Percentiles rank a stretch among this genome's conserved stretches.
Evolutionary conservation across 1,139 yeast species (phyloP).

Genomic region (Dujonia santamariae): DNA sequence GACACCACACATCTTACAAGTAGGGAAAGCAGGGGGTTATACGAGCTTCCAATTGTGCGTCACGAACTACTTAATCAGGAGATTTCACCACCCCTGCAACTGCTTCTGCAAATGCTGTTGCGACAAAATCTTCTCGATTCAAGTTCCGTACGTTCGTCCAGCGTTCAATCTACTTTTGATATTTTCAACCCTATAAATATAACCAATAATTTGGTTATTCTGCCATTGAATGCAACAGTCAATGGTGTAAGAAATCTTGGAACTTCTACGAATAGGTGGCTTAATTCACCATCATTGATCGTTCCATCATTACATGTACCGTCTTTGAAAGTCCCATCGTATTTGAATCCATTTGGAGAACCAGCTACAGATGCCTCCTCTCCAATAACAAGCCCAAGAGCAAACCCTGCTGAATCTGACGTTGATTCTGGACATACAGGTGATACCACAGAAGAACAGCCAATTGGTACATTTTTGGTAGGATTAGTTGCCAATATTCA

Average conservation of each 20-base stretch:
- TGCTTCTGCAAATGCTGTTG: too few relatives aligned
- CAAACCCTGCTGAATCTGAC: neutral
- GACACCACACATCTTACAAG: slow-evolving; percentile 17
- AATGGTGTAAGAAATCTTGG: slow-evolving; percentile 28
- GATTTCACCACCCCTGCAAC: too few relatives aligned
- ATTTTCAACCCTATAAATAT: slow-evolving; percentile 32
- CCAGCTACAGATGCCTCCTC: neutral
- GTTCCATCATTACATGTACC: too few relatives aligned
- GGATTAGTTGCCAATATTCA: slow-evolving; percentile 5
- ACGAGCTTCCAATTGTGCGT: slow-evolving; percentile 7
- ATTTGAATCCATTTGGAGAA: slow-evolving; percentile 6
- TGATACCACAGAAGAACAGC: neutral
- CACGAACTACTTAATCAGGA: neutral
- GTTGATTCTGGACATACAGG: neutral
- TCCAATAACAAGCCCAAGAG: slow-evolving; percentile 1
- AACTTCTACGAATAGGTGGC: slow-evolving; percentile 7
- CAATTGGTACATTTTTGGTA: slow-evolving; percentile 5
- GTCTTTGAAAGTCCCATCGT: slow-evolving; percentile 1
- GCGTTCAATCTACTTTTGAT: slow-evolving; percentile 23
- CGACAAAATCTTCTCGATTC: neutral
- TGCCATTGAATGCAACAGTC: slow-evolving; percentile 38
- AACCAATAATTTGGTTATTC: slow-evolving; percentile 37
- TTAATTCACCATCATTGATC: slow-evolving; percentile 2
- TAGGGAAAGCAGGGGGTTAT: slow-evolving; percentile 17
- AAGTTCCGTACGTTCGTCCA: slow-evolving; percentile 4